These are phyloP conservation scores for Aspergillus baeticus DNA, from an alignment of 495 filamentous ascomycete species.

Conservation along the genomic window DNA sequence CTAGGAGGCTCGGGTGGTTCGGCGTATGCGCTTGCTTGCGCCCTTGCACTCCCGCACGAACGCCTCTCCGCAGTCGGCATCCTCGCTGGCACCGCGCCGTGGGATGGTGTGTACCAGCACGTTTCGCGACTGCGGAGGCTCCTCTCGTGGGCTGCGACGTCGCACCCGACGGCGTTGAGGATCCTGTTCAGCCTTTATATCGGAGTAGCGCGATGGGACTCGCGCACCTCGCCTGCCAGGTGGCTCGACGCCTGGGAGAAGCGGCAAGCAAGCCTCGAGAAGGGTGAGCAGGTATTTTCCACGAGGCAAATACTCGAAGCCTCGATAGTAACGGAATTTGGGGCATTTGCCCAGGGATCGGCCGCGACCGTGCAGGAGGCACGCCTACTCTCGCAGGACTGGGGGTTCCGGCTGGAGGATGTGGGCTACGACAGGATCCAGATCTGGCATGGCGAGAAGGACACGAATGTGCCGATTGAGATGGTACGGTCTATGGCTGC, in stretches of 20 bases:
- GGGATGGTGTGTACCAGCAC: slow-evolving; percentile 24
- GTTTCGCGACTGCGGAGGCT: slow-evolving; percentile 1
- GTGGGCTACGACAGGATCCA: slow-evolving; percentile 25
- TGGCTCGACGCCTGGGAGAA: slow-evolving; percentile 19
- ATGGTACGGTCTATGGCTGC: slow-evolving; percentile 22
- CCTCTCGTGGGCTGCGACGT: slow-evolving; percentile 1
- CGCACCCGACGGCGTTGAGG: slow-evolving; percentile 4
- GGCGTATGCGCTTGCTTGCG: slow-evolving; percentile 49
- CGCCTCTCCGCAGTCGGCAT: slow-evolving; percentile 34
- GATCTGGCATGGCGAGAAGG: slow-evolving; percentile 36
- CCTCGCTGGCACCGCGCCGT: slow-evolving; percentile 32
- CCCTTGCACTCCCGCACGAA: slow-evolving; percentile 28
- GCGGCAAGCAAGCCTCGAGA: slow-evolving; percentile 1
- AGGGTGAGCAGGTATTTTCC: not conserved
- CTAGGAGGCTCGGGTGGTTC: slow-evolving; percentile 47
- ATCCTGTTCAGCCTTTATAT: not conserved
- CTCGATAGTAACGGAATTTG: slow-evolving; percentile 14
- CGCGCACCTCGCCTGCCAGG: slow-evolving; percentile 7
- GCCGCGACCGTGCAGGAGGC: slow-evolving; percentile 26
- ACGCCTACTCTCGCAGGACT: slow-evolving; percentile 25
- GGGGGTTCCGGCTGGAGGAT: slow-evolving; percentile 35
- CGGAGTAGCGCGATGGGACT: slow-evolving; percentile 8
- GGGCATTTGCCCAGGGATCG: slow-evolving; percentile 32
- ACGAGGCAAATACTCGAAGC: slow-evolving; percentile 13
- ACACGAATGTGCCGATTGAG: slow-evolving; percentile 28